Base-by-base conservation (phyloP, 208 protist genomes). In the Eutreptiella sp. region DNA sequence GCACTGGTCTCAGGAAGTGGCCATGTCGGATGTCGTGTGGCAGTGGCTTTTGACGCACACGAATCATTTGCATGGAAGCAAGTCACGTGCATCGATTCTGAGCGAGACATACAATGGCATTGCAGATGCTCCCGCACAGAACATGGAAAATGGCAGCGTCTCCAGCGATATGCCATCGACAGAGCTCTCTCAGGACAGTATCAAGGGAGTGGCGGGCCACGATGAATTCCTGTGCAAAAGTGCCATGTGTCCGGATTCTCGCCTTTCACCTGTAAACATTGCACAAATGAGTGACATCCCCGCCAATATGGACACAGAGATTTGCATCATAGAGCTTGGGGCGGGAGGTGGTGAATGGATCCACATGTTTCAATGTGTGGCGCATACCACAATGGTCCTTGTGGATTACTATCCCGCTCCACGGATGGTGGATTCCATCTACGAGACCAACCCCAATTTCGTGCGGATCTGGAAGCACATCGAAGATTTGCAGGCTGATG, bases 351-450 rank as follows among this genome's bases (percentile, higher is more conserved):
- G 50, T 9, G 50, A 57, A 28, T 26, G 33, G 36, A 11, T 57
- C 21, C 50, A 57, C 28, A 16, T 57, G 24, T 57, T 57, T 26
- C 50, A 57, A 57, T 14, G n/a, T n/a, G 14, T 57, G n/a, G n/a
- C 39, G n/a, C 14, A 26, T 24, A 57, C 50, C 36, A 57, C 50
- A 9, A 32, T 57, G 9, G 50, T 46, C 9, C 29, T 57, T 14
- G 50, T 57, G 33, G 50, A 57, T 24, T 57, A 27, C 36, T 57
- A 57, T 26, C 21, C 33, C 14, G 31, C 50, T 11, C 26, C 29
- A n/a, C 7, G 50, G 16, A 57, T 32, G 50, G 36, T 57, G 31
- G 50, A 57, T 46, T 11, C 14, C n/a, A n/a, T 57, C 31, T 57
- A 57, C 29, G 50, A 7, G 11, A 33, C 33, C 31, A 33, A 57